Evolutionary conservation across 2,329 filamentous ascomycete genomes (phyloP), one percentile per base, ranked within the genome.

Genomic region (Ascosphaera acerosa): DNA sequence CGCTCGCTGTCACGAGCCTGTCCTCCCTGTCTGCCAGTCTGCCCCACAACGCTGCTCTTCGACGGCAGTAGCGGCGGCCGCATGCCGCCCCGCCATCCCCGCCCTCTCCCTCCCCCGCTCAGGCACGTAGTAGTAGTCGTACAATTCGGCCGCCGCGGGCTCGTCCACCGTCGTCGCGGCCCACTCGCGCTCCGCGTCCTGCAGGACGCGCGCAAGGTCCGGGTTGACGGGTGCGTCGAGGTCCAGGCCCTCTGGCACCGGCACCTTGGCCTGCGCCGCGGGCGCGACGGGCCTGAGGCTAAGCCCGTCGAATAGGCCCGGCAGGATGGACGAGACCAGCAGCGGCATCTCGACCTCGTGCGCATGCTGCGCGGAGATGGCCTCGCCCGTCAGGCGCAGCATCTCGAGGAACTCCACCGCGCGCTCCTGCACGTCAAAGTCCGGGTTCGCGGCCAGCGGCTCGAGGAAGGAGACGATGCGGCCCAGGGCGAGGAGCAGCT

Each of bases 391-490:
- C 28, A 97, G 60, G 35, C 80, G 80, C 43, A 94, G 66, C 9
- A 94, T 61, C 47, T 97, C 87, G 0, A 81, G 64, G 42, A 91
- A 89, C 46, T 92, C 82, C 2, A 92, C 82, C 3, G 82, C 75
- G 34, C 87, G 69, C 50, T 94, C 87, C 52, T 97, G 87, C 3
- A 97, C 81, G 47, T 97, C 87, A 1, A 97, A 61, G 42, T 71
- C 78, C 0, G 84, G 82, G 47, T 94, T 80, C 25, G 72, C 61
- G 1, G 71, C 69, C 10, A 94, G 52, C 1, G 71, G 66, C 42
- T 94, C 82, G 15, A 91, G 57, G 30, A 77, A 74, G 46, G 87
- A 68, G 14, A 90, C 66, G 4, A 92, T 69, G 2, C 81, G 69
- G 17, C 76, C 75, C 52, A 90, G 70, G 15, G 90, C 58, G 3